These are phyloP conservation scores for Aspergillus incahuasiensis DNA, from an alignment of 495 filamentous ascomycete genomes.

Conservation along the genomic window DNA sequence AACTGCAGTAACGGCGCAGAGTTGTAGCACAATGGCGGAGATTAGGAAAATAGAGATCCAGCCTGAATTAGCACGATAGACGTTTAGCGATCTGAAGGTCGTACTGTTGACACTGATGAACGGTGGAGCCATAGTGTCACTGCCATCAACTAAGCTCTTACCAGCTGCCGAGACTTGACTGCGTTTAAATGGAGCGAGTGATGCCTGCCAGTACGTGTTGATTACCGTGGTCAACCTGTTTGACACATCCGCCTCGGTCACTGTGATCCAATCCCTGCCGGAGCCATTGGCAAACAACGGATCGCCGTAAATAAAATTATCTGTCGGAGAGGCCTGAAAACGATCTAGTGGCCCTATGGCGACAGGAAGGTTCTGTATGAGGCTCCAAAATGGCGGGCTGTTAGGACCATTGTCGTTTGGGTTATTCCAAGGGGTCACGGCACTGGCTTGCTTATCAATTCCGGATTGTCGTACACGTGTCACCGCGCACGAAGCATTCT, in stretches of 20 bases:
- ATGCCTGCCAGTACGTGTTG: not conserved
- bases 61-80: too few relatives aligned
- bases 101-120: too few relatives aligned
- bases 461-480: not conserved
- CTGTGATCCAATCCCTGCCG: not conserved
- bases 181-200: not conserved
- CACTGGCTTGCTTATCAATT: too few relatives aligned
- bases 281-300: not conserved
- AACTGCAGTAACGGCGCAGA: not conserved
- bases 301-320: slow-evolving; percentile 1
- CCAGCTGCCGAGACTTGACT: too few relatives aligned
- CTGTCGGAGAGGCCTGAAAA: not conserved
- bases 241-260: not conserved
- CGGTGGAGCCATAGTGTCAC: too few relatives aligned
- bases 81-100: too few relatives aligned
- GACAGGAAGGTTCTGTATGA: too few relatives aligned
- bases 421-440: too few relatives aligned
- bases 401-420: too few relatives aligned
- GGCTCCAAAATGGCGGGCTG: too few relatives aligned
- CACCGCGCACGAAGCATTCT: not conserved
- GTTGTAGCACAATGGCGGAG: not conserved
- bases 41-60: not conserved
- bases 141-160: too few relatives aligned
- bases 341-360: not conserved
- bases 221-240: not conserved